Evolutionary conservation across 306 rosid genomes (phyloP).

Genomic region (Trifolium fragiferum): DNA sequence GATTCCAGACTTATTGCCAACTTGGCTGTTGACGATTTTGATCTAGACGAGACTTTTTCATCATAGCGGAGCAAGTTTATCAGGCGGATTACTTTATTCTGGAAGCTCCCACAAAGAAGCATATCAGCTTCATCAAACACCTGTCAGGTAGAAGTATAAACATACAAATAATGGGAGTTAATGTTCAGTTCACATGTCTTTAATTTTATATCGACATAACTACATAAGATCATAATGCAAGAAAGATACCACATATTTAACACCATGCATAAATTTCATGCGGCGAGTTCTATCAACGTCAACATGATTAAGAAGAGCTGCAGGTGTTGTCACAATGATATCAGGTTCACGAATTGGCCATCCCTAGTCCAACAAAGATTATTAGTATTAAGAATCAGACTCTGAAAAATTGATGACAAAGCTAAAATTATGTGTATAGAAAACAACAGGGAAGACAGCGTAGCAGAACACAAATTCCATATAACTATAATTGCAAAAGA

Average conservation of each 20-base stretch:
- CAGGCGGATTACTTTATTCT: constrained; percentile 88
- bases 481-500: background rate
- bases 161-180: constrained; percentile 11
- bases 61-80: constrained; percentile 85
- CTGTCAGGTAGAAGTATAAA: constrained; percentile 50
- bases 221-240: constrained; percentile 2
- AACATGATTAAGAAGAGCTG: constrained; percentile 85
- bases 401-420: constrained; percentile 12
- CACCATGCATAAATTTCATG: constrained; percentile 65
- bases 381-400: constrained; percentile 13
- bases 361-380: constrained; percentile 61
- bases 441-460: constrained; percentile 20
- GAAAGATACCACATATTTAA: constrained; percentile 82
- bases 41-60: constrained; percentile 72
- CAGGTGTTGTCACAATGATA: constrained; percentile 90
- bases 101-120: constrained; percentile 96
- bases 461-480: constrained; percentile 29
- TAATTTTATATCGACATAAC: background rate
- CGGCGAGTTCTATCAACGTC: constrained; percentile 66
- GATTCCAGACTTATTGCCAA: constrained; percentile 50
- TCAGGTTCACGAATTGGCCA: constrained; percentile 87
- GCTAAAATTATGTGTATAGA: constrained; percentile 16
- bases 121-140: constrained; percentile 99
- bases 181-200: background rate
- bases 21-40: constrained; percentile 52